These are phyloP conservation scores for Canavalia gladiata DNA, from an alignment of 306 rosid genomes.

Conservation along the genomic window DNA sequence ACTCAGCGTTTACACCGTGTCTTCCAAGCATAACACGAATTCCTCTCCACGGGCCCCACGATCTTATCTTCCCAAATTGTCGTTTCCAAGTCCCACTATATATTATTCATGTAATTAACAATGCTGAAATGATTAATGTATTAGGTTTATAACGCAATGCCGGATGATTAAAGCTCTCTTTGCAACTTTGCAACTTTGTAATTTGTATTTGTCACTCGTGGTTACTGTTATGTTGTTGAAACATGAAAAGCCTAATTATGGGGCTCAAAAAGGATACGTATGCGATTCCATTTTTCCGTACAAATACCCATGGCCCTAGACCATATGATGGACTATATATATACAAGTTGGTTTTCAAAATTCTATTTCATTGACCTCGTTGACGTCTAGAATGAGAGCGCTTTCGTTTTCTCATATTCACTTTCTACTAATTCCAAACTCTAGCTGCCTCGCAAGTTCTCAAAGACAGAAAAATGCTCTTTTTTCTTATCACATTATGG, in stretches of 20 bases:
- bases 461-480: neutral
- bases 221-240: constrained; percentile 1
- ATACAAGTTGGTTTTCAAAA: neutral
- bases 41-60: neutral
- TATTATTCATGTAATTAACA: neutral
- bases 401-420: neutral
- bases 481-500: neutral
- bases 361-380: constrained; percentile 1
- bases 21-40: neutral
- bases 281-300: neutral
- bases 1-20: neutral
- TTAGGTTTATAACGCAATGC: neutral
- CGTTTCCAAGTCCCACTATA: neutral
- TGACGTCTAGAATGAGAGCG: neutral
- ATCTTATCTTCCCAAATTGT: neutral
- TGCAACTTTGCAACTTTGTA: neutral
- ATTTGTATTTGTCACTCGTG: neutral
- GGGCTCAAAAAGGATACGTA: neutral
- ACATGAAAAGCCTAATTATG: neutral
- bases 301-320: neutral
- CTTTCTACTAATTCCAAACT: neutral
- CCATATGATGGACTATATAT: neutral
- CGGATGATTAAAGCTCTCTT: neutral
- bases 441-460: neutral
- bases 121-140: neutral